Percentiles rank a stretch among this genome's conserved stretches.
These are phyloP conservation scores for Termitomyces sp. DNA, from an alignment of 768 basidiomycete species.

Conservation along the genomic window DNA sequence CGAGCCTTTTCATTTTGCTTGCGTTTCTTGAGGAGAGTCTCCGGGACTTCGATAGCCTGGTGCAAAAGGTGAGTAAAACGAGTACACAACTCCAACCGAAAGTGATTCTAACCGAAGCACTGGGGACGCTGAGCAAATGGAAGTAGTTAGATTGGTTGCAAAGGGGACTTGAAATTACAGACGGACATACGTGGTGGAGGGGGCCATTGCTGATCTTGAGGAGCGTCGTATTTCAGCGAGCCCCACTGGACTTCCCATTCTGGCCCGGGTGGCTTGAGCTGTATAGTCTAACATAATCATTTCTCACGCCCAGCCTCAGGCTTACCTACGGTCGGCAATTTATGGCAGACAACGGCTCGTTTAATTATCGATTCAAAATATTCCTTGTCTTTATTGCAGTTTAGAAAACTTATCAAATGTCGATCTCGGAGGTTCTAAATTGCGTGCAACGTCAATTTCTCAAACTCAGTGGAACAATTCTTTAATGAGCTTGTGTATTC, in stretches of 20 bases:
- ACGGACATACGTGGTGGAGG: constrained; percentile 49
- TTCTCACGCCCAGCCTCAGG: constrained; percentile 19
- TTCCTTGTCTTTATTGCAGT: too few species aligned
- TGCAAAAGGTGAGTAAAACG: constrained; percentile 17
- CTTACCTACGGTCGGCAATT: too few species aligned
- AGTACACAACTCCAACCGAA: constrained; percentile 2
- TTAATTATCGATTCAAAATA: too few species aligned
- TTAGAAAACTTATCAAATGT: too few species aligned
- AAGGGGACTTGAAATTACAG: not conserved
- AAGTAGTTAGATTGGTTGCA: constrained; percentile 6
- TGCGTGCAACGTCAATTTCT: too few species aligned
- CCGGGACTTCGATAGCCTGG: constrained; percentile 93
- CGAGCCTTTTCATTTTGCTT: constrained; percentile 96
- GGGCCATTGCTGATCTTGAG: constrained; percentile 51
- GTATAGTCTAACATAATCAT: constrained; percentile 36
- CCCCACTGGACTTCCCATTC: constrained; percentile 17
- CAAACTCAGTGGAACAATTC: too few species aligned
- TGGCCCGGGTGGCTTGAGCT: constrained; percentile 36
- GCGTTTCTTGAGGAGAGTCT: constrained; percentile 99
- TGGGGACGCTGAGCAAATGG: constrained; percentile 39
- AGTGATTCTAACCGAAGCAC: constrained; percentile 45
- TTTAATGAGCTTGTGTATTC: too few species aligned
- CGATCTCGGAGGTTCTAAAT: too few species aligned
- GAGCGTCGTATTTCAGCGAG: constrained; percentile 29
- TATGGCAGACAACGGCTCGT: too few species aligned